Evolutionary conservation across 345 rosid genomes (phyloP), one percentile per base, ranked within the genome.

Genomic region (Erucastrum elatum): DNA sequence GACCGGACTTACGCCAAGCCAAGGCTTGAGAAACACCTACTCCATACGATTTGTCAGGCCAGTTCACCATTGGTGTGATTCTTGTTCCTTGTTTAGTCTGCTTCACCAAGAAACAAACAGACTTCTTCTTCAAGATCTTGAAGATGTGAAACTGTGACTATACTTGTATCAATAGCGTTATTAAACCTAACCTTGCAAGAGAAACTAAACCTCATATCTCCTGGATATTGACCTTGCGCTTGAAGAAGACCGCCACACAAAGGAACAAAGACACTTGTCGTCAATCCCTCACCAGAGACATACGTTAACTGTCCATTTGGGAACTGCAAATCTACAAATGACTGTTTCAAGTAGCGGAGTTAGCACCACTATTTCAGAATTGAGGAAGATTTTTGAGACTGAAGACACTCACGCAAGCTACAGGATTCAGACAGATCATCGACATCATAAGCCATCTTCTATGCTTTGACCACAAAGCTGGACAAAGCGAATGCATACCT

Each of bases 381-480:
- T 29, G 3, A 29, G 60, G 30, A 65, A 26, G 61, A 13, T 21
- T 65, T 63, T 2, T 56, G 2, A 30, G 15, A 41, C 4, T 39
- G 30, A 49, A 53, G 67, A 61, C 16, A 84, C 96, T 90, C 85
- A 95, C 97, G 82, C 97, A 95, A 39, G 94, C 90, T 77, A 93
- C 55, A 80, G 98, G 99, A 79, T 88, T 95, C 76, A 92, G 91
- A 70, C 97, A 88, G 37, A 93, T 89, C 98, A 95, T 95, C 79
- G 99, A 93, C 98, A 95, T 95, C 77, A 95, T 80, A 80, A 93
- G 89, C 99, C 98, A 95, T 81, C 98, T 90, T 75, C 98, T 79
- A 81, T 95, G 98, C 85, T 90, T 93, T 80, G 99, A 95, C 99
- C 98, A 95, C 67, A 95, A 80, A 33, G 98, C 96, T 68, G 99